Conservation (phyloP, 1,139 yeast genomes). For the Taphrina flavorubra region DNA sequence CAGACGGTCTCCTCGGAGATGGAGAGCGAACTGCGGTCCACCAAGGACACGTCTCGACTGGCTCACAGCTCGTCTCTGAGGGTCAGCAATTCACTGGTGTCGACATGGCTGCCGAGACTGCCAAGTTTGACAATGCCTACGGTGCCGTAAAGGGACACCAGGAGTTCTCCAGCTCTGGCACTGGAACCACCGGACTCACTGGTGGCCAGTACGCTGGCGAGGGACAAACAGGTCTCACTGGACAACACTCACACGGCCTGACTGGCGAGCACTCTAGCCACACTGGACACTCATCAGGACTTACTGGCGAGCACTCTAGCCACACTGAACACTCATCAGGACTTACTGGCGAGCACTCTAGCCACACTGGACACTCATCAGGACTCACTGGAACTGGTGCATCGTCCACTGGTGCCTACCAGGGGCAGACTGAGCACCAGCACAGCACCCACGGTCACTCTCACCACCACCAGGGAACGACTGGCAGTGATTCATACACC, state of each 20-base stretch:
- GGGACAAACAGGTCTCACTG: background rate
- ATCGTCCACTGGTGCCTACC: slow-evolving; percentile 22
- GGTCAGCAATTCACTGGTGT: slow-evolving; percentile 32
- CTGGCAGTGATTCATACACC: slow-evolving; percentile 17
- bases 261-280: slow-evolving; percentile 4
- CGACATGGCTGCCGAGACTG: slow-evolving; percentile 37
- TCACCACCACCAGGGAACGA: slow-evolving; percentile 10
- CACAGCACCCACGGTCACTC: slow-evolving; percentile 21
- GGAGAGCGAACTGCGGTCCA: slow-evolving; percentile 21
- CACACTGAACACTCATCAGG: slow-evolving; percentile 8
- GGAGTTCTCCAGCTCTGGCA: background rate
- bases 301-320: background rate
- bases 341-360: background rate
- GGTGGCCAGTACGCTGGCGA: background rate
- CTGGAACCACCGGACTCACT: background rate
- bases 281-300: background rate
- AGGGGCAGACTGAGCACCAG: slow-evolving; percentile 31
- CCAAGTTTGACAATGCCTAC: slow-evolving; percentile 39
- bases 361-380: background rate
- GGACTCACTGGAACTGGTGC: slow-evolving; percentile 9
- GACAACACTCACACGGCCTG: slow-evolving; percentile 4
- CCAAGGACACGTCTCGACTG: slow-evolving; percentile 28
- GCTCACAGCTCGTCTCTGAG: slow-evolving; percentile 29
- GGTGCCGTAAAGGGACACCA: slow-evolving; percentile 18
- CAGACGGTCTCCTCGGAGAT: slow-evolving; percentile 20